Evolutionary conservation across 129 eudicot species (phyloP).

Genomic region (Smallanthus sonchifolius): DNA sequence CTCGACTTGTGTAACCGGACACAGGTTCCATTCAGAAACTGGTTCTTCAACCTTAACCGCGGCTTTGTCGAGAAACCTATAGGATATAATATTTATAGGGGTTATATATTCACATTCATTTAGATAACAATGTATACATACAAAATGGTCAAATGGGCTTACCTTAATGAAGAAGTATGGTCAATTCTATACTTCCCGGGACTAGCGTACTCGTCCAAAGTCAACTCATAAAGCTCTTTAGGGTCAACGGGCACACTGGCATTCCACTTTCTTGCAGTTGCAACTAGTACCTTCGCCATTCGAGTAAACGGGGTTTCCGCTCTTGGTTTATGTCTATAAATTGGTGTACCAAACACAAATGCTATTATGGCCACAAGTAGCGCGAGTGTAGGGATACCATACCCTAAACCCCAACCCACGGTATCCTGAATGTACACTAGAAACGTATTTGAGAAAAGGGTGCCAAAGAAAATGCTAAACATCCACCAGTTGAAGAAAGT

Average conservation of each 20-base stretch:
- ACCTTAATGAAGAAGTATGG: constrained; percentile 46
- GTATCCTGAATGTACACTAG: constrained; percentile 64
- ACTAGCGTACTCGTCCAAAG: constrained; percentile 35
- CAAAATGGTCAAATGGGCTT: neutral
- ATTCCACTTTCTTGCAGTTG: constrained; percentile 44
- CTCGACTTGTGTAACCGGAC: constrained; percentile 66
- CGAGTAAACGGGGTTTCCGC: constrained; percentile 50
- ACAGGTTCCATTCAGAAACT: constrained; percentile 38
- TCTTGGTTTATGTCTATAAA: constrained; percentile 53
- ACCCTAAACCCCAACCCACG: constrained; percentile 60
- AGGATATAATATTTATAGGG: neutral
- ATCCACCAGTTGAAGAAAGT: constrained; percentile 85
- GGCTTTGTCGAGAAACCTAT: constrained; percentile 56
- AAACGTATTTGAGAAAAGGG: constrained; percentile 56
- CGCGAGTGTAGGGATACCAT: constrained; percentile 58
- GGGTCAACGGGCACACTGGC: constrained; percentile 43
- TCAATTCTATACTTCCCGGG: constrained; percentile 43
- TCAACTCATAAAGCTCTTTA: constrained; percentile 55
- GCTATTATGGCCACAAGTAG: constrained; percentile 44
- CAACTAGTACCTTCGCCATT: constrained; percentile 61
- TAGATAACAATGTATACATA: neutral
- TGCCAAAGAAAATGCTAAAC: constrained; percentile 68
- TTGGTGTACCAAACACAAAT: constrained; percentile 51
- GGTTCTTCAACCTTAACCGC: constrained; percentile 31
- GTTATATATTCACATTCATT: neutral